Base-by-base conservation (phyloP, 2,329 filamentous ascomycete species). In the Colletotrichum sp. region DNA sequence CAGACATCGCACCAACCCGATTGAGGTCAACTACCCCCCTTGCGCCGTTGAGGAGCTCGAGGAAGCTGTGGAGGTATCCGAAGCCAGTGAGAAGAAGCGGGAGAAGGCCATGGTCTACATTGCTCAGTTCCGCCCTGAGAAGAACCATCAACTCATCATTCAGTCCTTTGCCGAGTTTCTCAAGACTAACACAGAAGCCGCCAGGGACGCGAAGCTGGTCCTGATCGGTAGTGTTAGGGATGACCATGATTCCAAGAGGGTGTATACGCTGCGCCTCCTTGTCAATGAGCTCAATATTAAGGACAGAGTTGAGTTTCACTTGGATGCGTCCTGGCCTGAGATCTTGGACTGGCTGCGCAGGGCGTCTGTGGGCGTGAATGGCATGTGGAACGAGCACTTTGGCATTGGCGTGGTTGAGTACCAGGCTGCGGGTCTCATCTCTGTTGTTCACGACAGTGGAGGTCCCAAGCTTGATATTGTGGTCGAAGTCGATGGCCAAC, bases 351-450 rank as follows among this genome's bases (percentile, higher is more conserved):
- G 95, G 91, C 88, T 99, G 77, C 88, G 92, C 69, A 92, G 89
- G 77, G 93, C 94, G 6, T 96, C 92, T 21, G 91, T 99, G 3
- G 97, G 97, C 66, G 96, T 98, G 34, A 99, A 99, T 80, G 95
- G 95, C 81, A 99, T 99, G 97, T 99, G 97, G 96, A 99, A 98
- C 83, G 97, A 99, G 87, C 97, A 99, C 85, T 99, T 99, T 83
- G 97, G 97, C 26, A 99, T 99, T 75, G 97, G 97, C 2, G 96
- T 99, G 18, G 97, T 99, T 55, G 97, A 99, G 87, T 99, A 99
- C 83, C 96, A 99, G 83, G 97, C 97, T 6, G 97, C 97, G 0
- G 97, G 97, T 2, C 88, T 99, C 74, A 96, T 99, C 73, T 93
- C 94, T 7, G 96, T 99, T 0, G 97, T 99, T 10, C 97, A 99